Conservation (phyloP, 2,329 filamentous ascomycete species). For the Diplodia mutila region DNA sequence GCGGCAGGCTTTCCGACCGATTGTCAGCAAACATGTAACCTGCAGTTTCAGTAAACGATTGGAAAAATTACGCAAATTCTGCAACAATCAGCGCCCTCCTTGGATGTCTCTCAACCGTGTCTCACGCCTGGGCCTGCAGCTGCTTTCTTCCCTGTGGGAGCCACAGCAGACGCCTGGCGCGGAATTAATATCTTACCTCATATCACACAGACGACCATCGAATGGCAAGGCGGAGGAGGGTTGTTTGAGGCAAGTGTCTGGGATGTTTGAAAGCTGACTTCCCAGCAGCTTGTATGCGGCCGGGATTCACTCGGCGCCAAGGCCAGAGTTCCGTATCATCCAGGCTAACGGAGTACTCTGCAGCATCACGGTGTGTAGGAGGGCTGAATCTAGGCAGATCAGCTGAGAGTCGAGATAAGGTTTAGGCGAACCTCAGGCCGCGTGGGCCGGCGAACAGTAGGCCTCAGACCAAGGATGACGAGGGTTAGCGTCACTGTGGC, state of each 20-base stretch:
- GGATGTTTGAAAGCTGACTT: neutral
- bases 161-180: neutral
- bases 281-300: neutral
- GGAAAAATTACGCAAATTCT: slow-evolving; percentile 6
- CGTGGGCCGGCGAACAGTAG: neutral
- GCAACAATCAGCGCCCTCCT: neutral
- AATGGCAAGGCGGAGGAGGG: neutral
- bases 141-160: neutral
- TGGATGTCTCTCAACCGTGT: neutral
- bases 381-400: slow-evolving; percentile 12
- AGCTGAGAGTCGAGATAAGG: slow-evolving; percentile 22
- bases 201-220: neutral
- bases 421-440: neutral
- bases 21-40: slow-evolving; percentile 8
- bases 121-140: neutral
- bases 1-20: neutral
- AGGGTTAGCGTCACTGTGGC: neutral
- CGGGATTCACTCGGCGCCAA: neutral
- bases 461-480: slow-evolving; percentile 2
- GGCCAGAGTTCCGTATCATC: neutral
- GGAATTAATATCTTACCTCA: neutral
- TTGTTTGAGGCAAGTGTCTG: neutral
- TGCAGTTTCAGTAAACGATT: slow-evolving; percentile 17
- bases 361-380: neutral
- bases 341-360: neutral